A percentile compares a stretch with the other conserved stretches of the same genome.
These are phyloP conservation scores for Melocanna baccifera DNA, from an alignment of 176 grass and related monocot genomes.

Conservation along the genomic window DNA sequence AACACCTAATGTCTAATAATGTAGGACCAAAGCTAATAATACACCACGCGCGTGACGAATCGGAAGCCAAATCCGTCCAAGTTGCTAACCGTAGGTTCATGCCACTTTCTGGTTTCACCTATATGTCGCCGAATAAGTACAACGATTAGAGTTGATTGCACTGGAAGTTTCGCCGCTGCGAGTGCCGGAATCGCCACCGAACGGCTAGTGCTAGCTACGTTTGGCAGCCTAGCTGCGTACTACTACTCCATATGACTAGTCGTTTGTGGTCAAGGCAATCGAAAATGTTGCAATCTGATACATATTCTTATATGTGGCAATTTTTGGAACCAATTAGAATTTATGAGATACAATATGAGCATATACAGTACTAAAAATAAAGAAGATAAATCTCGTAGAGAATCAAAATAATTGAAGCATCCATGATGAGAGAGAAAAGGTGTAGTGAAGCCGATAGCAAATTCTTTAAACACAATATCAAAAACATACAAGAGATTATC, in stretches of 20 bases:
- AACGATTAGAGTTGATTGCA: conserved; percentile 25
- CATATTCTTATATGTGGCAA: too few relatives aligned
- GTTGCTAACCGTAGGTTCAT: neutral
- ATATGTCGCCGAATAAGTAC: neutral
- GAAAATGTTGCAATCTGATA: neutral
- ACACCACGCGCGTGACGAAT: neutral
- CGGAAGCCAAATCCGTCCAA: neutral
- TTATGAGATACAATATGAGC: too few relatives aligned
- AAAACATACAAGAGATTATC: too few relatives aligned
- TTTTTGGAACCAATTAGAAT: too few relatives aligned
- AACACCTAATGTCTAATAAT: neutral
- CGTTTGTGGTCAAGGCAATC: neutral
- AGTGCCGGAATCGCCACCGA: neutral
- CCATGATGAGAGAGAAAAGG: too few relatives aligned
- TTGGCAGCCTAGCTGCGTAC: neutral
- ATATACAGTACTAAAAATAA: too few relatives aligned
- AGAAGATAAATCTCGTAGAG: too few relatives aligned
- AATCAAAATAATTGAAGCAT: too few relatives aligned
- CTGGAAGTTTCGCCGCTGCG: neutral
- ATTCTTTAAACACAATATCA: too few relatives aligned
- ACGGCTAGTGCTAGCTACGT: neutral
- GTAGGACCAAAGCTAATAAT: neutral
- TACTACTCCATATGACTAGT: neutral
- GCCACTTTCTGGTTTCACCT: neutral
- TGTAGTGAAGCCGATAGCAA: too few relatives aligned